Base-by-base conservation (phyloP, 306 rosid species). In the Cucurbita moschata region DNA sequence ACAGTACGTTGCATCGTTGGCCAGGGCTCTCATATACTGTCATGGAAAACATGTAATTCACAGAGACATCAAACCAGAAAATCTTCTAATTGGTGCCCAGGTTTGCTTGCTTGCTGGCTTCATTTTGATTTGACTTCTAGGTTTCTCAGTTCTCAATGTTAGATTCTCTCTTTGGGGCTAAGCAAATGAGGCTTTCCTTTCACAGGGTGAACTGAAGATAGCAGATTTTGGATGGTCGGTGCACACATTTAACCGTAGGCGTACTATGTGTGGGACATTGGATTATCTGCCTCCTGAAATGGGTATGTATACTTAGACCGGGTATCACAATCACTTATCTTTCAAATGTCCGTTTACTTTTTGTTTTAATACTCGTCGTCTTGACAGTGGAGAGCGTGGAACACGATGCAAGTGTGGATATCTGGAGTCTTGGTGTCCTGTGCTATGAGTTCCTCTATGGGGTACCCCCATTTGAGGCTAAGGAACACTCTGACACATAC, bases 141-240 rank as follows among this genome's bases (percentile, higher is more conserved):
- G 68, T 55, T 77, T 78, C 56, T 4, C 14, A 26, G 73, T 57
- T 50, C 21, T 76, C 76, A 75, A 14, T 42, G 56, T 19, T 51
- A 13, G 63, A 51, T 60, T 53, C 37, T 37, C 30, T 38, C 74
- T 50, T 55, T 78, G 70, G 79, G 80, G 21, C 78, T 55, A 46
- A 40, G 68, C 23, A 73, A 30, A 67, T 47, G 19, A 76, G 71
- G 75, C 52, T 79, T 50, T 73, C 40, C 60, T 65, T 77, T 62
- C 52, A 64, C 88, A 95, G 99, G 97, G 99, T 57, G 99, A 95
- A 64, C 82, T 95, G 50, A 95, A 95, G 85, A 95, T 95, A 78
- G 97, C 99, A 40, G 99, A 95, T 81, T 95, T 95, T 72, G 99
- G 99, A 54, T 95, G 99, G 99, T 95, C 99, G 0, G 99, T 95